A percentile compares a stretch with the other conserved stretches of the same genome.
These are phyloP conservation scores for Ustilago shanxiensis DNA, from an alignment of 1,284 basidiomycete genomes.

Conservation along the genomic window DNA sequence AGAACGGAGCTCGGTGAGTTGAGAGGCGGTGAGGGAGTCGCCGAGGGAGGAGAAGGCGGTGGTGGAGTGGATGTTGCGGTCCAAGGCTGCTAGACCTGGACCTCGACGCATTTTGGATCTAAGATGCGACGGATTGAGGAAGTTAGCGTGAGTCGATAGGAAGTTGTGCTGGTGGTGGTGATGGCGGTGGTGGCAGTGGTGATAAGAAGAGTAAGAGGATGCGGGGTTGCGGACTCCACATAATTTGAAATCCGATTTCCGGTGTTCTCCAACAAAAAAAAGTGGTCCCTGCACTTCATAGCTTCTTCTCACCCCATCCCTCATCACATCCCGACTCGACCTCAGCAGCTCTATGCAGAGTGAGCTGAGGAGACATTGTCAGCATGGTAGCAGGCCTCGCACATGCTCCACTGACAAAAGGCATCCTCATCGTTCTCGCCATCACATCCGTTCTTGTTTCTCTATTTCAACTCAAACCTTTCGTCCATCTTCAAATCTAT, in stretches of 20 bases:
- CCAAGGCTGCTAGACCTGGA: conserved; percentile 73
- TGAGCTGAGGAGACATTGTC: not conserved
- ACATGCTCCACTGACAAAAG: conserved; percentile 47
- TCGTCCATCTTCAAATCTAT: conserved; percentile 48
- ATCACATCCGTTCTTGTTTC: conserved; percentile 27
- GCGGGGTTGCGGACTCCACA: not conserved
- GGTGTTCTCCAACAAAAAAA: not conserved
- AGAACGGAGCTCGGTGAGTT: conserved; percentile 82
- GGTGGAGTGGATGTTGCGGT: conserved; percentile 71
- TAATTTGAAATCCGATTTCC: not conserved
- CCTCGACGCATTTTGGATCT: conserved; percentile 72
- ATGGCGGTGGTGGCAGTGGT: not conserved
- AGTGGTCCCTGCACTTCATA: not conserved
- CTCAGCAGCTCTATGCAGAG: too few species aligned
- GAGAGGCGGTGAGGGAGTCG: conserved; percentile 79
- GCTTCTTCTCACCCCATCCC: not conserved
- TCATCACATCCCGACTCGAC: not conserved
- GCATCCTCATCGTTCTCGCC: conserved; percentile 32
- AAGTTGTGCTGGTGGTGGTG: not conserved
- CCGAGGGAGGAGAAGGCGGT: conserved; percentile 83
- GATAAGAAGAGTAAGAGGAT: not conserved
- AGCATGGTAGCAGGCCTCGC: conserved; percentile 52
- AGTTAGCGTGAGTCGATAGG: too few species aligned
- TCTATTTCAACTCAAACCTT: conserved; percentile 68
- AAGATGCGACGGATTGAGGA: not conserved